Evolutionary conservation across 768 basidiomycete species (phyloP), one percentile per base, ranked within the genome.

Genomic region (Mycena chlorophos): DNA sequence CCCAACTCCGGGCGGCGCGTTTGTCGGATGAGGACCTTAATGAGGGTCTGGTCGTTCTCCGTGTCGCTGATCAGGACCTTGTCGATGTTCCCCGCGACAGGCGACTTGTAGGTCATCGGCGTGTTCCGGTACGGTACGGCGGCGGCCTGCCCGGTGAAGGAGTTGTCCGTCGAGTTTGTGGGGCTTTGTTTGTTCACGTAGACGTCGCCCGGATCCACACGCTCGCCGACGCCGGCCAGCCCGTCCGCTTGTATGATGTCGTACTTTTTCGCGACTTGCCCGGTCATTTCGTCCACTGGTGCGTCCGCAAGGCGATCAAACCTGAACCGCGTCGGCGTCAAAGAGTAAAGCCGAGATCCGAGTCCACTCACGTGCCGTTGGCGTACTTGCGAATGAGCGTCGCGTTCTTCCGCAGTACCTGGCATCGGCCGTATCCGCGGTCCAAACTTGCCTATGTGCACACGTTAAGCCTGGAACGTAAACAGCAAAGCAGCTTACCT

Each of bases 141-240:
- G 5, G 88, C 86, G 0, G 88, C 87, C 69, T 91, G 89, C 2
- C 91, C 91, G 20, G 84, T 88, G 70, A 92, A 91, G 2, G 86
- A 81, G 73, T 95, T 91, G 73, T 96, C 89, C 61, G 90, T 88
- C n/a, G 94, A 89, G 66, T 95, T 95, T 46, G 89, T 85, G 22
- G 97, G 97, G 0, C 91, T 87, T 69, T 99, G 97, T 69, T 98
- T 97, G 75, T 98, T 97, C 69, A 98, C 85, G 71, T 96, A 95
- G 53, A 98, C 84, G 66, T 97, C 93, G 1, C 90, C 91, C 0
- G 93, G 92, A 69, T 92, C 88, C 51, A 98, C 89, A 40, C 91
- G 84, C 69, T 97, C 93, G 54, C 97, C 97, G 3, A 97, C 94
- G 27, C 94, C 93, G 1, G 94, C 92, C 34, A 99, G 82, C 29